Percentiles rank a stretch among this genome's conserved stretches.
Conservation (phyloP, 2,329 filamentous ascomycete species). For the Pseudopyricularia cyperi region DNA sequence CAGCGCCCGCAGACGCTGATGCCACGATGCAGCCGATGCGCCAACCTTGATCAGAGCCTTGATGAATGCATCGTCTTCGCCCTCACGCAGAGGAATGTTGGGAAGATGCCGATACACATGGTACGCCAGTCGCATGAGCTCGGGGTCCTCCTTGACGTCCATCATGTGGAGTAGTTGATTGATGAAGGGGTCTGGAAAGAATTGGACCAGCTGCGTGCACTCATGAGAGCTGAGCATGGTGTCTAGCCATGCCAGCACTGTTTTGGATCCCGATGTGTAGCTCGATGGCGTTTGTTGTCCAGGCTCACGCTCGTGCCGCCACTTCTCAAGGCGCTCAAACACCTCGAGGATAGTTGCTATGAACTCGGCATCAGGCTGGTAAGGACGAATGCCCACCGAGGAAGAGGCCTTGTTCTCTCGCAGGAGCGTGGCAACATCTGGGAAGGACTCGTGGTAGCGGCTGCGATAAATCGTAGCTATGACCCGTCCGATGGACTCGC, state of each 20-base stretch:
- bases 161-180: conserved; percentile 97
- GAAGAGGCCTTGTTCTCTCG: conserved; percentile 67
- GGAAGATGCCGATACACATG: conserved; percentile 94
- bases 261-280: conserved; percentile 94
- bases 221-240: conserved; percentile 82
- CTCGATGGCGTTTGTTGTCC: conserved; percentile 88
- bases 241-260: conserved; percentile 89
- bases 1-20: conserved; percentile 84
- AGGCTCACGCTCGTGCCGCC: conserved; percentile 71
- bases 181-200: conserved; percentile 83
- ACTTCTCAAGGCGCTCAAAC: conserved; percentile 69
- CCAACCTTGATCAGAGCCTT: conserved; percentile 79
- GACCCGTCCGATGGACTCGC: conserved; percentile 85
- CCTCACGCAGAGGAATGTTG: conserved; percentile 69
- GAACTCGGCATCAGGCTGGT: conserved; percentile 66
- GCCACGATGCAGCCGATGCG: conserved; percentile 75
- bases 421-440: conserved; percentile 62
- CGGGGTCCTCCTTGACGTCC: conserved; percentile 97
- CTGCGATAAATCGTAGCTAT: conserved; percentile 82
- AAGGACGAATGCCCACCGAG: conserved; percentile 74
- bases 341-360: conserved; percentile 57
- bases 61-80: conserved; percentile 77
- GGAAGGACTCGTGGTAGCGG: conserved; percentile 87
- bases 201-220: conserved; percentile 78
- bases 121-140: conserved; percentile 87